phyloP scores from a whole-genome alignment of 352 stramenopile species.

The Pythium scleroteichum region DNA sequence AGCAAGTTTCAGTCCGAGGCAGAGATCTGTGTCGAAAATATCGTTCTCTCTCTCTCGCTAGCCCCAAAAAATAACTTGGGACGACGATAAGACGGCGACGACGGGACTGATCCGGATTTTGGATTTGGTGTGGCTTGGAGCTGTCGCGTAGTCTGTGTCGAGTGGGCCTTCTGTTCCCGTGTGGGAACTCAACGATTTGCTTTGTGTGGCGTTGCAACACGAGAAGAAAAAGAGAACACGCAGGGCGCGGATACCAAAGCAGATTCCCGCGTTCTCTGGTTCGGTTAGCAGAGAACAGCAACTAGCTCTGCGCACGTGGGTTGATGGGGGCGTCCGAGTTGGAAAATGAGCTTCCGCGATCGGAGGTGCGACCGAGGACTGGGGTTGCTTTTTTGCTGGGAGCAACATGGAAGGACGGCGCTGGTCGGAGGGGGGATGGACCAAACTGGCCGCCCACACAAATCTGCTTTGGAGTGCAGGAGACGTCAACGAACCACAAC shows the following conservation, averaged over 20 bases:
- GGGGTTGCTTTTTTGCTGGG: conserved; percentile 24
- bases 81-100: too few relatives aligned
- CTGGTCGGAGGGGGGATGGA: conserved; percentile 11
- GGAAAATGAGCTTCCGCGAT: conserved; percentile 28
- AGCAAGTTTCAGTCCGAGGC: neutral
- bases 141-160: too few relatives aligned
- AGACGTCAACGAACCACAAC: conserved; percentile 27
- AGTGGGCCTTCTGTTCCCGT: too few relatives aligned
- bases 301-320: neutral
- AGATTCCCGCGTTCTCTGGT: conserved; percentile 5
- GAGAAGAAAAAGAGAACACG: conserved; percentile 7
- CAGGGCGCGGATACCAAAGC: neutral
- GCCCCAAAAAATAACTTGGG: too few relatives aligned
- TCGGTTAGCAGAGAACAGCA: neutral
- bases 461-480: conserved; percentile 13
- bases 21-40: neutral
- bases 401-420: conserved; percentile 7
- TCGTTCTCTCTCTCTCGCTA: too few relatives aligned
- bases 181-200: too few relatives aligned
- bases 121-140: too few relatives aligned
- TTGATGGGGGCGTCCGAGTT: conserved; percentile 11
- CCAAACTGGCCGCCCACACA: conserved; percentile 17
- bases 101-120: too few relatives aligned
- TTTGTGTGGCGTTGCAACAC: neutral
- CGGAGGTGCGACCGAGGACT: conserved; percentile 24